Base-by-base conservation (phyloP, 129 eudicot genomes). In the Pseudognaphalium luteoalbum region DNA sequence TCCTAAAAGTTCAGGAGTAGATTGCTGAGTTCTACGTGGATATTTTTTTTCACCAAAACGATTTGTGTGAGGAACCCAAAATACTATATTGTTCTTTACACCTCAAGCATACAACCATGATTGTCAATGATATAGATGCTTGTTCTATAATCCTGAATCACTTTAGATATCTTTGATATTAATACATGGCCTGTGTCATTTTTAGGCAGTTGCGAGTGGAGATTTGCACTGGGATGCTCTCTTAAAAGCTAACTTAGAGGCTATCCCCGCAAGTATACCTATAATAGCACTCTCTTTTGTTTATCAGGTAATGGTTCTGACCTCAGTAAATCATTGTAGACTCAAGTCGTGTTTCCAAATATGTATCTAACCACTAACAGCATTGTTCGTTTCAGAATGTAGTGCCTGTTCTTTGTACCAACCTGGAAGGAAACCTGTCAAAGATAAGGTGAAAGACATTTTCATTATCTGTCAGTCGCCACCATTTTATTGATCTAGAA, bases 201-300 rank as follows among this genome's bases (percentile, higher is more conserved):
- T 50, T 70, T 81, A 93, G 98, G 97, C 82, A 67, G 97, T 86
- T 72, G 93, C 98, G 0, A 79, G 93, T 84, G 96, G 96, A 75
- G 90, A 91, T 86, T 82, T 93, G 83, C 97, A 90, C 66, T 91
- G 96, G 97, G 98, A 91, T 68, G 96, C 91, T 80, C 98, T 93
- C 66, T 75, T 93, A 73, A 85, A 76, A 84, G 87, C 91, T 42
- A 93, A 91, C 81, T 80, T 91, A 70, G 88, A 85, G 86, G 98
- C 98, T 75, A 82, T 90, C 39, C 98, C 98, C 69, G 28, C 64
- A 70, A 93, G 96, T 81, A 81, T 91, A 86, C 98, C 98, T 25
- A 86, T 93, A 82, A 84, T 93, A 76, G 97, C 96, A 25, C 93
- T 93, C 70, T 91, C 98, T 79, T 93, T 93, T 81, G 98, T 93